Conservation (phyloP, 2,329 filamentous ascomycete species). For the Fusarium sp. region DNA sequence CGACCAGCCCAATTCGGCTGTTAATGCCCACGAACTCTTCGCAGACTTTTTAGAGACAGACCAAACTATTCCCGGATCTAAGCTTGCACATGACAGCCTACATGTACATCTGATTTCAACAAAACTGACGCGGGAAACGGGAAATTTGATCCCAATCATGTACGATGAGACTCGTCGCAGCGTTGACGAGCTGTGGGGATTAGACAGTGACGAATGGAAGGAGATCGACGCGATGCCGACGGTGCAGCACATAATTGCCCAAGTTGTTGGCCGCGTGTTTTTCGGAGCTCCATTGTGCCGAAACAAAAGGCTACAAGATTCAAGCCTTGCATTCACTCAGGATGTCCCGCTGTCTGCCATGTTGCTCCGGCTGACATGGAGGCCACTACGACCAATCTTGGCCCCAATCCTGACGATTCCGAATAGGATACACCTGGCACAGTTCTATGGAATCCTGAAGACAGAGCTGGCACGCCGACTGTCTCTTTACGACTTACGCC, state of each 20-base stretch:
- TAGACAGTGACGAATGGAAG: constrained; percentile 1
- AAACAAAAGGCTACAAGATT: constrained; percentile 2
- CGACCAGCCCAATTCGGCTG: constrained; percentile 1
- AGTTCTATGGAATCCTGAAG: neutral
- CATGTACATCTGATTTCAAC: constrained; percentile 6
- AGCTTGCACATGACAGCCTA: constrained; percentile 3
- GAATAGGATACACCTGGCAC: constrained; percentile 1
- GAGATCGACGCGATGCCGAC: constrained; percentile 1
- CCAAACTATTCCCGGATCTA: constrained; percentile 4
- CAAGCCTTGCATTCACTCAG: constrained; percentile 3
- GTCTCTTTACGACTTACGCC: neutral
- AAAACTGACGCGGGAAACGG: constrained; percentile 4
- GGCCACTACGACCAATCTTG: constrained; percentile 2
- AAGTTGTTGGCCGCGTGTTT: constrained; percentile 4
- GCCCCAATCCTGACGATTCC: neutral
- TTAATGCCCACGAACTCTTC: constrained; percentile 1
- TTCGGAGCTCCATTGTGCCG: constrained; percentile 8
- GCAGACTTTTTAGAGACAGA: constrained; percentile 6
- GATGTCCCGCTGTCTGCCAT: constrained; percentile 1
- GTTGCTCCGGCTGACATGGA: constrained; percentile 2
- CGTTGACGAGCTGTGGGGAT: constrained; percentile 5
- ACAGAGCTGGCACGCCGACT: neutral
- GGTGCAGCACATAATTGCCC: constrained; percentile 5
- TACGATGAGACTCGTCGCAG: neutral
- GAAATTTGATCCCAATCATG: constrained; percentile 2